Evolutionary conservation across 148 eudicot species (phyloP).

Genomic region (Rhododendron williamsianum): DNA sequence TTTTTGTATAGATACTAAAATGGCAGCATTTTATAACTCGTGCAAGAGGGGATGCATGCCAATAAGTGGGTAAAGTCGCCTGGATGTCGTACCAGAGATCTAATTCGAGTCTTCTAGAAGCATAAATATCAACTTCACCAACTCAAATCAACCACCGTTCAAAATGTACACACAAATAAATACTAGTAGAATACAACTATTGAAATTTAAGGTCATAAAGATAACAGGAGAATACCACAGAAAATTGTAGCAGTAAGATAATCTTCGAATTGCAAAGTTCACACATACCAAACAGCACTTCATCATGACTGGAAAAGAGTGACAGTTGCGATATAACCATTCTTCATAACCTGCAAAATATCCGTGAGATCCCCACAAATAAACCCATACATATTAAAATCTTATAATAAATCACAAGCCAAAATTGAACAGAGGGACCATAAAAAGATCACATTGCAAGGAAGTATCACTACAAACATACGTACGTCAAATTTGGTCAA

Average conservation of each 20-base stretch:
- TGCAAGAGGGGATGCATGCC: background rate
- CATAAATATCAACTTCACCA: background rate
- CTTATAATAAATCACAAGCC: background rate
- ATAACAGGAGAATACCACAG: background rate
- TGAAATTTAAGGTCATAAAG: background rate
- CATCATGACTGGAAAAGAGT: slow-evolving; percentile 80
- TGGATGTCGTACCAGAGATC: slow-evolving; percentile 1
- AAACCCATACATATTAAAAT: background rate
- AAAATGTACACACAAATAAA: background rate
- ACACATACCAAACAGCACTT: slow-evolving; percentile 16
- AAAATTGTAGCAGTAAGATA: background rate
- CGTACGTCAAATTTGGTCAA: background rate
- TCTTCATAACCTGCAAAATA: slow-evolving; percentile 83
- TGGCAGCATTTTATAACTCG: background rate
- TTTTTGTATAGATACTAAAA: background rate
- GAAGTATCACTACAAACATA: background rate
- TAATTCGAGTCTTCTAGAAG: background rate
- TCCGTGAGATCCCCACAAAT: background rate
- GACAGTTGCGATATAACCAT: slow-evolving; percentile 83
- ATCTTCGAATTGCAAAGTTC: background rate
- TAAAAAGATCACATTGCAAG: slow-evolving; percentile 4
- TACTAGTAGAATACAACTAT: background rate
- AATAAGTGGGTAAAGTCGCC: background rate
- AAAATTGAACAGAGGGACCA: background rate
- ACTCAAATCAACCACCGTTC: background rate